phyloP scores from a whole-genome alignment of 2,329 filamentous ascomycete genomes.

The Paraphoma chrysanthemicola region DNA sequence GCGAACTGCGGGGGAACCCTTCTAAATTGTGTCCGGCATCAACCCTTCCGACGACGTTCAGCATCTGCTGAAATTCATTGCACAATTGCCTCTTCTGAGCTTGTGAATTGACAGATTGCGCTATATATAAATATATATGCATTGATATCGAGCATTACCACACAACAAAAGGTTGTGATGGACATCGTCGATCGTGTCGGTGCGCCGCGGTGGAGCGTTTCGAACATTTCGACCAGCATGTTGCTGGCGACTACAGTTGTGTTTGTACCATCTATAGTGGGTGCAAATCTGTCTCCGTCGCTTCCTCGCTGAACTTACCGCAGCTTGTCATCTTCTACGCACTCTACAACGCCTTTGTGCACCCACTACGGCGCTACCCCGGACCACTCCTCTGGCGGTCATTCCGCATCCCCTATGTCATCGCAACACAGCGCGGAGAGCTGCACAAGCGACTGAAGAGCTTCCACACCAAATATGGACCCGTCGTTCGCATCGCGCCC shows the following conservation, averaged over 20 bases:
- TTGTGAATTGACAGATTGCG: too few species aligned
- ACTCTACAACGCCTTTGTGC: conserved; percentile 33
- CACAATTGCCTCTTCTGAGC: too few species aligned
- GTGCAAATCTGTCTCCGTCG: neutral
- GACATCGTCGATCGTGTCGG: too few species aligned
- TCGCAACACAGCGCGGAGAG: conserved; percentile 33
- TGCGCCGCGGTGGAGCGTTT: too few species aligned
- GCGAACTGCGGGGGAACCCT: too few species aligned
- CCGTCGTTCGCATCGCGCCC: conserved; percentile 36
- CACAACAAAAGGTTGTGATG: too few species aligned
- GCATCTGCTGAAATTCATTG: too few species aligned
- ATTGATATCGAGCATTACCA: too few species aligned
- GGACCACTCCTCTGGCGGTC: conserved; percentile 37
- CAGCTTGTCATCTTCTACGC: conserved; percentile 23
- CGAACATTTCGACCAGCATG: neutral
- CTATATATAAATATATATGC: too few species aligned
- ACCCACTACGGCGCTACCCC: conserved; percentile 36
- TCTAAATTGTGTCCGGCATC: too few species aligned
- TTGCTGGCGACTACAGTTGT: neutral
- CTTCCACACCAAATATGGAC: conserved; percentile 35
- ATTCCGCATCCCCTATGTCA: conserved; percentile 35
- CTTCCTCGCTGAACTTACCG: neutral
- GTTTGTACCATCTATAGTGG: neutral
- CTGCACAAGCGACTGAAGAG: conserved; percentile 29
- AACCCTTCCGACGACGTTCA: too few species aligned